Evolutionary conservation across 2,329 filamentous ascomycete genomes (phyloP).

Genomic region (Aspergillus latus): DNA sequence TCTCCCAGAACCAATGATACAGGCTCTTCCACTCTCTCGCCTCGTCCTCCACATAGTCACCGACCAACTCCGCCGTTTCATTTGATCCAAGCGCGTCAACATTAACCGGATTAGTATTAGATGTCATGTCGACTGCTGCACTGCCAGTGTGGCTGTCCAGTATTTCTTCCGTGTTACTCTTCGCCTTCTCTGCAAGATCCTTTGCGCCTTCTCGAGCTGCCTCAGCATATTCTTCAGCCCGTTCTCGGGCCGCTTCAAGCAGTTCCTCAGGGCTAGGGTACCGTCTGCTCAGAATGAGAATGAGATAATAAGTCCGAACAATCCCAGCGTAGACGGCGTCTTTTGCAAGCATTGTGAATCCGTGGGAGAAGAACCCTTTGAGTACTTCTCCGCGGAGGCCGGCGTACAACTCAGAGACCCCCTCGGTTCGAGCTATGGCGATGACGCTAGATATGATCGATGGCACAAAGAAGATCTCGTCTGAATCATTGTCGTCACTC

Average conservation of each 20-base stretch:
- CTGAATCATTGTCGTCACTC: constrained; percentile 13
- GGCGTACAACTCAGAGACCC: constrained; percentile 68
- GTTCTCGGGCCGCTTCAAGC: constrained; percentile 38
- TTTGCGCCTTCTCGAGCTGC: constrained; percentile 41
- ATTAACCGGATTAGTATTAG: constrained; percentile 15
- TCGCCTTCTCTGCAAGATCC: constrained; percentile 34
- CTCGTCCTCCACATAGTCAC: constrained; percentile 48
- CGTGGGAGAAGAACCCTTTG: constrained; percentile 82
- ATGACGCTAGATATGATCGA: constrained; percentile 66
- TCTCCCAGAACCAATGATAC: constrained; percentile 46
- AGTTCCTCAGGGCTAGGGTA: constrained; percentile 48
- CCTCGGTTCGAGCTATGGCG: constrained; percentile 61
- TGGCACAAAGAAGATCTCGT: constrained; percentile 27
- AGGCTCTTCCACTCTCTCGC: constrained; percentile 41
- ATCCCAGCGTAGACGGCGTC: constrained; percentile 71
- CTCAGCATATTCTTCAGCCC: constrained; percentile 44
- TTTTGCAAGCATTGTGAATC: constrained; percentile 84
- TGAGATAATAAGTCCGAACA: constrained; percentile 68
- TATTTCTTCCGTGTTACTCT: constrained; percentile 26
- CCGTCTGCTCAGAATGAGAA: constrained; percentile 51
- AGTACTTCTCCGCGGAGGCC: constrained; percentile 74
- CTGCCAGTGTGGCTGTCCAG: constrained; percentile 25
- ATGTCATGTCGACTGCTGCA: constrained; percentile 34
- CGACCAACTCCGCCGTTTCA: constrained; percentile 47
- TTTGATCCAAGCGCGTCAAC: constrained; percentile 30